Percentiles rank a stretch among this genome's conserved stretches.
Conservation (phyloP, 495 filamentous ascomycete genomes). For the Monascus purpureus region DNA sequence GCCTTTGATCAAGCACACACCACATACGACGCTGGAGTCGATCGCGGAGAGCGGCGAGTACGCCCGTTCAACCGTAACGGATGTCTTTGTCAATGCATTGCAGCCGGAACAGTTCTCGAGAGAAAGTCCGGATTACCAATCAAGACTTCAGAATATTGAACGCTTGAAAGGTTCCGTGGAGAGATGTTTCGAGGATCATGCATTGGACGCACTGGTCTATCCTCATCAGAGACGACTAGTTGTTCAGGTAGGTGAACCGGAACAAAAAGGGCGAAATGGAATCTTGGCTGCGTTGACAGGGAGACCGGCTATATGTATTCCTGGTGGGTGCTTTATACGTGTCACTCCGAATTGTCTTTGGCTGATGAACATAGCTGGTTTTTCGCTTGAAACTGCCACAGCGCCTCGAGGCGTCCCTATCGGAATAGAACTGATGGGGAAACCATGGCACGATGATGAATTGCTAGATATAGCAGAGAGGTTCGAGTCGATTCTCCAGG, state of each 20-base stretch:
- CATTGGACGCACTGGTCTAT: conserved; percentile 46
- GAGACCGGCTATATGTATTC: conserved; percentile 47
- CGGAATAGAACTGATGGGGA: conserved; percentile 50
- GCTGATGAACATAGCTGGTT: conserved; percentile 18
- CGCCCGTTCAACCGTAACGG: conserved; percentile 27
- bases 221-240: conserved; percentile 53
- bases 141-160: conserved; percentile 25
- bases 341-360: not conserved
- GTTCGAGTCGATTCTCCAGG: conserved; percentile 24
- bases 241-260: conserved; percentile 38
- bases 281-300: conserved; percentile 51
- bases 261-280: conserved; percentile 47
- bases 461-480: conserved; percentile 36
- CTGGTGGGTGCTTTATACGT: conserved; percentile 14
- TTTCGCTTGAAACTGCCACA: conserved; percentile 24
- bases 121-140: conserved; percentile 31
- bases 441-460: conserved; percentile 35
- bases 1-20: conserved; percentile 13
- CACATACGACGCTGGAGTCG: conserved; percentile 25
- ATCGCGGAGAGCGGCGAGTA: conserved; percentile 45
- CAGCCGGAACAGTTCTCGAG: conserved; percentile 18
- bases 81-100: conserved; percentile 18
- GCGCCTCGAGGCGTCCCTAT: conserved; percentile 45
- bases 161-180: conserved; percentile 31
- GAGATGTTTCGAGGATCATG: conserved; percentile 30